Evolutionary conservation across 768 basidiomycete species (phyloP).

Genomic region (Lactarius akahatsu): DNA sequence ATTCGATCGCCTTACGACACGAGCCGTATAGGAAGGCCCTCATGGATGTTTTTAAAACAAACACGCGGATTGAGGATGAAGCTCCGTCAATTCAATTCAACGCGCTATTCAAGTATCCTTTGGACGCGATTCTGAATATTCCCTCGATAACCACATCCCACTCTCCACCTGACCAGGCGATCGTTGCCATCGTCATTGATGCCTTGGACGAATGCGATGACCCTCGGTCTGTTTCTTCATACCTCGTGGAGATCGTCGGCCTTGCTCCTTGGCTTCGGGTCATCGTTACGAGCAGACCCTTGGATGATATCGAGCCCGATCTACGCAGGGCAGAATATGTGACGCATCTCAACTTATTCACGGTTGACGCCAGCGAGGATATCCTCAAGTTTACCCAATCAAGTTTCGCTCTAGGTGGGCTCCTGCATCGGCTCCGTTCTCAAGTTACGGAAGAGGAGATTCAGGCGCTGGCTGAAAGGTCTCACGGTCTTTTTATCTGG

Average conservation of each 20-base stretch:
- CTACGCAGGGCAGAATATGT: background rate
- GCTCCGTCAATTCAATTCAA: background rate
- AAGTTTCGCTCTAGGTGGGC: background rate
- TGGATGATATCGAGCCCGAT: background rate
- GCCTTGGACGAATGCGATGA: background rate
- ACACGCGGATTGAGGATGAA: background rate
- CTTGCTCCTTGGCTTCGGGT: background rate
- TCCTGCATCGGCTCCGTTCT: background rate
- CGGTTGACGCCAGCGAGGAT: background rate
- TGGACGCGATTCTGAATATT: background rate
- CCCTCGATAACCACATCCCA: background rate
- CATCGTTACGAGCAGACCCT: background rate
- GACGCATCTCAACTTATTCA: background rate
- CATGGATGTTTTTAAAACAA: background rate
- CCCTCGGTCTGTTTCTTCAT: background rate
- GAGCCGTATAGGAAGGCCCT: background rate
- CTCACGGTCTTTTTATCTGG: background rate
- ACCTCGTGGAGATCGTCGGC: background rate
- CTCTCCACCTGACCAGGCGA: background rate
- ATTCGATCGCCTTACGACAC: background rate
- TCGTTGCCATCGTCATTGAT: background rate
- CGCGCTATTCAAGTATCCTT: background rate
- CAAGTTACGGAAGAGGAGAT: background rate
- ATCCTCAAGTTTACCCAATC: background rate
- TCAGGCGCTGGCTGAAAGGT: background rate